A percentile compares a stretch with the other conserved stretches of the same genome.
phyloP scores from a whole-genome alignment of 2,329 filamentous ascomycete genomes.

The Talaromyces pinophilus region DNA sequence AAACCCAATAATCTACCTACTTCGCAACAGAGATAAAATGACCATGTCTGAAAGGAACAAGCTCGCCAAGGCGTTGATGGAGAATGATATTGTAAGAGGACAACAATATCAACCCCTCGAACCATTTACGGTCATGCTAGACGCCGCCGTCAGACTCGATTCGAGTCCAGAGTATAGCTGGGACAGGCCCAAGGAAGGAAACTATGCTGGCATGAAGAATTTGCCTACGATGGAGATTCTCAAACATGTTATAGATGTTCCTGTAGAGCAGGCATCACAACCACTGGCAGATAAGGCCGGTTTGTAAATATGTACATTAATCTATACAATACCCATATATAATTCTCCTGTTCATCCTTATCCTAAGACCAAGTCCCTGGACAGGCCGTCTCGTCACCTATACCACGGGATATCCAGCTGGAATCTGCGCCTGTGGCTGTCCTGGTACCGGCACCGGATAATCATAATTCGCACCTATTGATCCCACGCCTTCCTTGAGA shows the following conservation, averaged over 20 bases:
- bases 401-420: background rate
- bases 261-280: conserved; percentile 24
- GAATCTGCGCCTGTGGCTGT: background rate
- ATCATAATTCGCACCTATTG: conserved; percentile 43
- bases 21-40: conserved; percentile 23
- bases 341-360: conserved; percentile 2
- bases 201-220: conserved; percentile 6
- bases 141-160: conserved; percentile 39
- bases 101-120: conserved; percentile 28
- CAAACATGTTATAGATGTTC: conserved; percentile 38
- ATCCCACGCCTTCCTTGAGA: conserved; percentile 62
- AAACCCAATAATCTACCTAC: conserved; percentile 32
- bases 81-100: conserved; percentile 34
- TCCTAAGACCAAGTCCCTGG: too few species aligned
- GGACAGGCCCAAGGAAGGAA: background rate
- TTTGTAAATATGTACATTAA: conserved; percentile 16
- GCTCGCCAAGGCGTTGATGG: conserved; percentile 32
- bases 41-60: conserved; percentile 28
- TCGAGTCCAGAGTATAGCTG: conserved; percentile 8
- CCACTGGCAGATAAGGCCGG: background rate
- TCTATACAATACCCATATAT: conserved; percentile 7
- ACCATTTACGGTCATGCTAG: conserved; percentile 37
- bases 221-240: conserved; percentile 34
- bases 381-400: background rate
- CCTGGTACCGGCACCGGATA: conserved; percentile 23